These are phyloP conservation scores for Phaeosphaeria sp. DNA, from an alignment of 2,329 filamentous ascomycete species.

Conservation along the genomic window DNA sequence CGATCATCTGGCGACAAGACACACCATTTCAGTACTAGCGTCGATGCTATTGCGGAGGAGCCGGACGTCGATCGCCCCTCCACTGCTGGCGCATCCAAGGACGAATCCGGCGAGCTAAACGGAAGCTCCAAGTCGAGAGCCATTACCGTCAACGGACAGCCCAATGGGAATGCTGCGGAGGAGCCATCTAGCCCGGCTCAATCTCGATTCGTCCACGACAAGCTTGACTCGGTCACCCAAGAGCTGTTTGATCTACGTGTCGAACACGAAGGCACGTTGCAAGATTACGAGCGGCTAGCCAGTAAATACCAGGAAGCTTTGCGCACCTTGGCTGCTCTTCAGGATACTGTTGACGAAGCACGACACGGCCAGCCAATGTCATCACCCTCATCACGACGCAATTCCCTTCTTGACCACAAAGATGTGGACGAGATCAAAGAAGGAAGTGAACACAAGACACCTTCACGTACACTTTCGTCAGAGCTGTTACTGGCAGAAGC, in stretches of 20 bases:
- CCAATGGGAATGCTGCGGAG: slow-evolving; percentile 43
- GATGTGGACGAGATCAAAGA: slow-evolving; percentile 72
- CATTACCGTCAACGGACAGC: slow-evolving; percentile 23
- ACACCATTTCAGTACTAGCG: slow-evolving; percentile 41
- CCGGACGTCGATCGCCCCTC: slow-evolving; percentile 39
- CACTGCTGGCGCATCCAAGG: slow-evolving; percentile 29
- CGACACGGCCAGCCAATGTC: slow-evolving; percentile 62
- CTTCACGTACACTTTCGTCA: slow-evolving; percentile 90
- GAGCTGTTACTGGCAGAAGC: slow-evolving; percentile 90
- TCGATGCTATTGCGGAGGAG: slow-evolving; percentile 48
- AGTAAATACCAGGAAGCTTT: slow-evolving; percentile 91
- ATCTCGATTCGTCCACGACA: slow-evolving; percentile 85
- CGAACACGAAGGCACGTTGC: slow-evolving; percentile 84
- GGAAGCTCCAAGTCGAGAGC: slow-evolving; percentile 19
- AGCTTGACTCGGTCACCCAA: slow-evolving; percentile 88
- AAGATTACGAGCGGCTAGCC: slow-evolving; percentile 81
- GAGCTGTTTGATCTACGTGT: slow-evolving; percentile 90
- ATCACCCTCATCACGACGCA: slow-evolving; percentile 67
- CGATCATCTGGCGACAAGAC: slow-evolving; percentile 31
- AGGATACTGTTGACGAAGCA: slow-evolving; percentile 83
- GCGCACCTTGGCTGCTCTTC: slow-evolving; percentile 79
- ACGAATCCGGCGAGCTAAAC: slow-evolving; percentile 18
- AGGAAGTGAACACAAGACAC: slow-evolving; percentile 72
- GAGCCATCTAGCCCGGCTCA: slow-evolving; percentile 76
- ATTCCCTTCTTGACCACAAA: slow-evolving; percentile 84